Evolutionary conservation across 352 stramenopile species (phyloP), one percentile per base, ranked within the genome.

Genomic region (Globisporangium viniferum): DNA sequence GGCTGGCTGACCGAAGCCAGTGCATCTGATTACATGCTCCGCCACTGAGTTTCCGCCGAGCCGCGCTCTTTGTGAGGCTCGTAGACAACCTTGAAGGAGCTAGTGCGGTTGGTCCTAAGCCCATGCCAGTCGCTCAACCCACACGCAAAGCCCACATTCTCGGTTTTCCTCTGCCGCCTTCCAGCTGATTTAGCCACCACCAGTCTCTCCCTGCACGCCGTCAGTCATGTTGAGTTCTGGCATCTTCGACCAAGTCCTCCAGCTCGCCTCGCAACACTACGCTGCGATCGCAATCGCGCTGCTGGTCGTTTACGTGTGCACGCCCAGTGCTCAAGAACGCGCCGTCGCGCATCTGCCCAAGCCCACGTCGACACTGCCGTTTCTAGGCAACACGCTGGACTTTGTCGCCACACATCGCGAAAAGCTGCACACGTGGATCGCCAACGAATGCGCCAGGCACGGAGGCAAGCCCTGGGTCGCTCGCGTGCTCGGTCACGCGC

Each of bases 381-480:
- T 72, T 12, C 51, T 72, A 24, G 67, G 67, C n/a, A 72, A 72
- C 31, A 63, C 62, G 39, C 54, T 72, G 5, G 67, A 72, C 51
- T 44, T 62, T 33, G 49, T 68, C 44, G 54, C 62, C 20, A 62
- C 36, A 18, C 66, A 67, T 39, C 33, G 29, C 22, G 65, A 39
- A 29, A 69, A 60, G 22, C 59, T 80, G 12, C 69, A 77, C 59
- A 62, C 70, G 36, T 79, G 66, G 65, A 39, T 81, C 35, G 35
- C 49, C 8, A 49, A 71, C 56, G 61, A 76, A 59, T 74, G 69
- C 29, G 31, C 59, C 9, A 22, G 51, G 14, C 63, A 68, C 33
- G 14, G 78, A 24, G 69, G 33, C 15, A 64, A 78, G 39, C 60
- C 76, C 60, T 90, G 80, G 76, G 71, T 74, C 58, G 64, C 86